Evolutionary conservation across 176 grass and related monocot genomes (phyloP), one percentile per base, ranked within the genome.

Genomic region (Avena sativa): DNA sequence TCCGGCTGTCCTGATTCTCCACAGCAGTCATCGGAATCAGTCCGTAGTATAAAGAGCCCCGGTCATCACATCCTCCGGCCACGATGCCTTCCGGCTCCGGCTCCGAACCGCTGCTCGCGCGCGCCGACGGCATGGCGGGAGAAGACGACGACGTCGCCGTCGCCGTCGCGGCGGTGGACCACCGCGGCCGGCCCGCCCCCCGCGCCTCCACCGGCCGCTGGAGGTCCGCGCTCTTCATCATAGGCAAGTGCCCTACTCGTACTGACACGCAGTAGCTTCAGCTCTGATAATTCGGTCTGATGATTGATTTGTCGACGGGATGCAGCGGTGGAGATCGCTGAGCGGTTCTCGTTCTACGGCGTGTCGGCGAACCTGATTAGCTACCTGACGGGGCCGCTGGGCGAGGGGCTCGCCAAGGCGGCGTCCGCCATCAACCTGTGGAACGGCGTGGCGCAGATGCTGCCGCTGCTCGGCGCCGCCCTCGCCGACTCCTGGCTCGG

Each of bases 151-250:
- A 30, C 48, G 46, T 51, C 71, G 71, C 43, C 4, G 40, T 30
- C 66, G 58, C 69, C 67, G 71, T 52, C 44, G 71, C 71, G 30
- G 71, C 87, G 28, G 71, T 86, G 19, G 92, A 93, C 92, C 84
- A 89, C 86, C 79, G 74, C 83, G 86, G 89, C 89, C 92, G 50
- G 5, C 86, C 89, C 46, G 84, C 84, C 59, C 49, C 40, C 89
- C 86, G 66, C 83, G 50, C 66, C 74, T 23, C 86, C 83, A 86
- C 92, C 74, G 89, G 89, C 74, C 79, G 92, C 53, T 91, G 92
- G 92, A 30, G 67, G 13, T 83, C 89, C 13, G 89, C 89, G 20
- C 86, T 88, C 83, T 93, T 93, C 92, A 83, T 93, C 86, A 91
- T 93, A 86, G 92, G 92, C 83, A 85, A 88, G 57, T 71, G 40